phyloP scores from a whole-genome alignment of 345 rosid genomes.

The Lenwebbia sp. region DNA sequence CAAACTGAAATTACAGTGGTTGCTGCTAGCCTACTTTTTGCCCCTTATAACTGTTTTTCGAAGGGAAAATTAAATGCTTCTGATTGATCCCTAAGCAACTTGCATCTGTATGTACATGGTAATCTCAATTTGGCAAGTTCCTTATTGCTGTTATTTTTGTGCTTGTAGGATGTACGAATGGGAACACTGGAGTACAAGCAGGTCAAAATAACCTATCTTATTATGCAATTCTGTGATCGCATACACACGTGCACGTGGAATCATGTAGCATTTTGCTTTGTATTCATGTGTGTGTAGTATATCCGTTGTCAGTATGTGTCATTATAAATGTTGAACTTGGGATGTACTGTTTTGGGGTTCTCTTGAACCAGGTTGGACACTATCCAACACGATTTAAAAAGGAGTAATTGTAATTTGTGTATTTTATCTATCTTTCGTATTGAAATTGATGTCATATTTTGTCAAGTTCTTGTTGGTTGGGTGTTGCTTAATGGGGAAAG shows the following conservation, averaged over 20 bases:
- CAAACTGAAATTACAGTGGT: background rate
- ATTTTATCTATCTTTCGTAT: background rate
- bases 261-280: background rate
- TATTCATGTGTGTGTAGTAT: background rate
- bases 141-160: background rate
- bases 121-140: background rate
- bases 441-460: background rate
- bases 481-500: background rate
- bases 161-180: background rate
- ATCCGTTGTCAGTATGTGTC: background rate
- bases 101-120: background rate
- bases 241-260: background rate
- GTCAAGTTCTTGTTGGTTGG: background rate
- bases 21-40: background rate
- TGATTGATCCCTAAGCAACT: background rate
- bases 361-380: background rate
- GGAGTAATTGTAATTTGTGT: background rate
- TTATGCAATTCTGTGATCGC: background rate
- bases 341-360: background rate
- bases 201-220: background rate
- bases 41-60: background rate
- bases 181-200: background rate
- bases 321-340: background rate
- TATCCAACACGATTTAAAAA: background rate
- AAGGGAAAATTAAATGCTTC: background rate